A percentile compares a stretch with the other conserved stretches of the same genome.
These are phyloP conservation scores for Trichomonas vaginalis DNA, from an alignment of 208 protist species.

Conservation along the genomic window DNA sequence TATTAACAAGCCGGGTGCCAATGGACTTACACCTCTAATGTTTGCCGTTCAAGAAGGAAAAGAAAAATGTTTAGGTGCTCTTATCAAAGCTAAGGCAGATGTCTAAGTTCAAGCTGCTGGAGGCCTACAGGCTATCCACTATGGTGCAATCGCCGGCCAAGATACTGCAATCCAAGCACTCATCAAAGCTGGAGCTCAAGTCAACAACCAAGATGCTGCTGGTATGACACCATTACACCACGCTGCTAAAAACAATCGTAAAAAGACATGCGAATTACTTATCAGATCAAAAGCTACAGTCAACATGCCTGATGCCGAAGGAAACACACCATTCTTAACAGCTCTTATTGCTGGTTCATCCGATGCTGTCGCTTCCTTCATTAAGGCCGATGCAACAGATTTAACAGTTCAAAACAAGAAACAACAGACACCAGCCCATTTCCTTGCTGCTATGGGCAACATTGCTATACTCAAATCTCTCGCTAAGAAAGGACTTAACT, in stretches of 20 bases:
- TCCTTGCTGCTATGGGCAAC: not conserved
- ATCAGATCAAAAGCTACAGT: not conserved
- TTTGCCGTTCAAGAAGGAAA: not conserved
- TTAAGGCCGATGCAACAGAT: not conserved
- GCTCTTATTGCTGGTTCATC: not conserved
- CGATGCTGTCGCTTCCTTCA: not conserved
- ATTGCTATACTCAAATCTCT: not conserved
- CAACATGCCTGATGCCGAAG: not conserved
- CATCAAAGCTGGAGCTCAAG: not conserved
- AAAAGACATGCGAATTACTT: not conserved
- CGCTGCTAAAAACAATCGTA: not conserved
- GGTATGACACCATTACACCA: not conserved
- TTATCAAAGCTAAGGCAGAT: not conserved
- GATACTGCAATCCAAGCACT: not conserved
- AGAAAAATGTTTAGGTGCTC: not conserved
- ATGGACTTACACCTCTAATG: too few species aligned
- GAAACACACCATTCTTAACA: not conserved
- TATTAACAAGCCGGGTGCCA: too few species aligned
- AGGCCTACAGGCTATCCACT: not conserved
- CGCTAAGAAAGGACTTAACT: not conserved
- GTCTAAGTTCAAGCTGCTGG: not conserved
- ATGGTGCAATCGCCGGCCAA: not conserved
- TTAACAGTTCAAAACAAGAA: not conserved
- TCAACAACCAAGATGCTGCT: not conserved
- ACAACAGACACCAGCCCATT: not conserved